These are phyloP conservation scores for Fusarium coicis DNA, from an alignment of 2,329 filamentous ascomycete genomes.

Conservation along the genomic window DNA sequence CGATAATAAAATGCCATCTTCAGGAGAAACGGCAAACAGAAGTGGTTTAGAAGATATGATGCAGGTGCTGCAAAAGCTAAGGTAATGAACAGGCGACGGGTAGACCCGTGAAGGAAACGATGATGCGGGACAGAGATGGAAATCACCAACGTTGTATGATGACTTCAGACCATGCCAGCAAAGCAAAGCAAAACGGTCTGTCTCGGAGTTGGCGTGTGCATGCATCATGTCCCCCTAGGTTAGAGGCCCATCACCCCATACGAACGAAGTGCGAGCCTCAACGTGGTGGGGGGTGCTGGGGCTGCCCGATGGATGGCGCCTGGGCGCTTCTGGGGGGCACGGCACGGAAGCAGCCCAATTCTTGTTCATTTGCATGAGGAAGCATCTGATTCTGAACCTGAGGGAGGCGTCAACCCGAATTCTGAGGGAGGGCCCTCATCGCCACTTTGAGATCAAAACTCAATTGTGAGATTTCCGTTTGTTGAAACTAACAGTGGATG, in stretches of 20 bases:
- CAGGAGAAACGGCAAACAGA: background rate
- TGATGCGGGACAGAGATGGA: background rate
- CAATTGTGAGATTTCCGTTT: background rate
- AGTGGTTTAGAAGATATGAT: background rate
- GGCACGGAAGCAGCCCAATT: constrained; percentile 26
- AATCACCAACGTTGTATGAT: constrained; percentile 11
- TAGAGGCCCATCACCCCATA: constrained; percentile 31
- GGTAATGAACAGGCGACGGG: background rate
- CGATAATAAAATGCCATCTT: background rate
- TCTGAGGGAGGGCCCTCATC: background rate
- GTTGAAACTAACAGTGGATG: background rate
- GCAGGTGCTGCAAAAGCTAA: background rate
- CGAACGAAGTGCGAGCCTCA: constrained; percentile 24
- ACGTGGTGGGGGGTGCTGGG: constrained; percentile 24
- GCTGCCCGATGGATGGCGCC: constrained; percentile 19
- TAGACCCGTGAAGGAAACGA: background rate
- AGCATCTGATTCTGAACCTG: constrained; percentile 8
- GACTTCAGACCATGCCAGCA: constrained; percentile 34
- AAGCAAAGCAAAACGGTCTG: constrained; percentile 21
- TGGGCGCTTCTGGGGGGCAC: constrained; percentile 14
- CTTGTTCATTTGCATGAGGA: constrained; percentile 19
- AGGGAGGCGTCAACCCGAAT: background rate
- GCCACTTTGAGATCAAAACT: background rate
- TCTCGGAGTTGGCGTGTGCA: constrained; percentile 11
- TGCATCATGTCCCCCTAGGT: constrained; percentile 20